phyloP scores from a whole-genome alignment of 1,284 basidiomycete genomes.

The Ganoderma multipileum region DNA sequence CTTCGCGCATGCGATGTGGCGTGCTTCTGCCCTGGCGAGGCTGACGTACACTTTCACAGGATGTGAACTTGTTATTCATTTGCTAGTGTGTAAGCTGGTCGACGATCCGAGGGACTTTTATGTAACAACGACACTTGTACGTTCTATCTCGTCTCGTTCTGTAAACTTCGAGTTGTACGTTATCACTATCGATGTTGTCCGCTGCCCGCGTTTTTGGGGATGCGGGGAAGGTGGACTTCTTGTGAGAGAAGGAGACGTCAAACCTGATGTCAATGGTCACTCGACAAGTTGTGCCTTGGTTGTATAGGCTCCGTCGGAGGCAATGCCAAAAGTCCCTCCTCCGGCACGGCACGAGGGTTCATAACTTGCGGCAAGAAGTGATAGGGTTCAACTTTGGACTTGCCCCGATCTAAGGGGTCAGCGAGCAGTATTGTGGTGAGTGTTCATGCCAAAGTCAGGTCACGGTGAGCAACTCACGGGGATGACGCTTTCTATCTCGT shows the following conservation, averaged over 20 bases:
- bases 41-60: slow-evolving; percentile 41
- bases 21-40: slow-evolving; percentile 4
- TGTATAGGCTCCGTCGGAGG: not conserved
- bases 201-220: not conserved
- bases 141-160: no score
- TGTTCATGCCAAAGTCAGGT: no score
- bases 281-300: not conserved
- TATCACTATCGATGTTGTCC: not conserved
- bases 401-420: no score
- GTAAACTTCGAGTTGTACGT: slow-evolving; percentile 2
- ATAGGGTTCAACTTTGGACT: no score
- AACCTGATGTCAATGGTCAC: not conserved
- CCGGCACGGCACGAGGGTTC: not conserved
- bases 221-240: not conserved
- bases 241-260: not conserved
- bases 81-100: slow-evolving; percentile 40
- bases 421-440: no score
- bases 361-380: not conserved
- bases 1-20: not conserved
- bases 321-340: not conserved
- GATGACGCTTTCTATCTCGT: not conserved
- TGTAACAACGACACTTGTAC: not conserved
- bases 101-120: not conserved
- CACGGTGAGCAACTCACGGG: no score
- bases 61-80: slow-evolving; percentile 63